Evolutionary conservation across 2,329 filamentous ascomycete species (phyloP).

Genomic region (Xylariaceae sp.): DNA sequence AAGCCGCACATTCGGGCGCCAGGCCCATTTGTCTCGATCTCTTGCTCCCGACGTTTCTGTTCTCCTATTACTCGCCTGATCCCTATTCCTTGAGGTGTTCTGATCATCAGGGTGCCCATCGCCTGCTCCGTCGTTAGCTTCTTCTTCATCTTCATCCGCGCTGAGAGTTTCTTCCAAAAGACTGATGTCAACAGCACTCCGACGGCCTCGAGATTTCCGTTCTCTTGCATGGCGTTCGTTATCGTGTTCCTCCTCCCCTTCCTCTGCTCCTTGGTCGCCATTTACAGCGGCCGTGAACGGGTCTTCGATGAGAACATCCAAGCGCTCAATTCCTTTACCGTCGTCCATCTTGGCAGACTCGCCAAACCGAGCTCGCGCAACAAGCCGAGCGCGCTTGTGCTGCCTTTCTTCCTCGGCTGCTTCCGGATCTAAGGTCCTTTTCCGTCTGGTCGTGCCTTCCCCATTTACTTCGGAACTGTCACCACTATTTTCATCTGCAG

Average conservation of each 20-base stretch:
- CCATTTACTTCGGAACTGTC: constrained; percentile 12
- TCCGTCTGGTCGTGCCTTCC: constrained; percentile 19
- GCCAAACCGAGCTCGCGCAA: constrained; percentile 70
- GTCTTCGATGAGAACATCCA: constrained; percentile 59
- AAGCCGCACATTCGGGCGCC: constrained; percentile 59
- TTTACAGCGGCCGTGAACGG: constrained; percentile 40
- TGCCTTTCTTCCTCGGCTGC: constrained; percentile 33
- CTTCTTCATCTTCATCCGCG: constrained; percentile 18
- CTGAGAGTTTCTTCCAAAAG: constrained; percentile 23
- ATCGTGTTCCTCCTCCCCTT: constrained; percentile 6
- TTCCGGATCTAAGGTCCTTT: constrained; percentile 20
- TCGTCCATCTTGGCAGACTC: constrained; percentile 52
- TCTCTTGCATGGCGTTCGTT: constrained; percentile 8
- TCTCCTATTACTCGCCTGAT: constrained; percentile 22
- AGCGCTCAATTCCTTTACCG: constrained; percentile 57
- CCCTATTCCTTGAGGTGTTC: constrained; percentile 23
- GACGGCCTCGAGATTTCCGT: constrained; percentile 22
- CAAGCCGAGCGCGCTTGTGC: constrained; percentile 55
- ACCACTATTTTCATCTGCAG: constrained; percentile 18
- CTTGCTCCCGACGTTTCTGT: constrained; percentile 23
- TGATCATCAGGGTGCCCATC: constrained; percentile 16
- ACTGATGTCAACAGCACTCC: constrained; percentile 22
- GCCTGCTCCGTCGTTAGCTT: neutral
- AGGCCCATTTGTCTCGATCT: constrained; percentile 30
- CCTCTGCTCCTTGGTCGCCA: constrained; percentile 14